Evolutionary conservation across 208 protist genomes (phyloP), one percentile per base, ranked within the genome.

Genomic region (Vickermania ingenoplastis): DNA sequence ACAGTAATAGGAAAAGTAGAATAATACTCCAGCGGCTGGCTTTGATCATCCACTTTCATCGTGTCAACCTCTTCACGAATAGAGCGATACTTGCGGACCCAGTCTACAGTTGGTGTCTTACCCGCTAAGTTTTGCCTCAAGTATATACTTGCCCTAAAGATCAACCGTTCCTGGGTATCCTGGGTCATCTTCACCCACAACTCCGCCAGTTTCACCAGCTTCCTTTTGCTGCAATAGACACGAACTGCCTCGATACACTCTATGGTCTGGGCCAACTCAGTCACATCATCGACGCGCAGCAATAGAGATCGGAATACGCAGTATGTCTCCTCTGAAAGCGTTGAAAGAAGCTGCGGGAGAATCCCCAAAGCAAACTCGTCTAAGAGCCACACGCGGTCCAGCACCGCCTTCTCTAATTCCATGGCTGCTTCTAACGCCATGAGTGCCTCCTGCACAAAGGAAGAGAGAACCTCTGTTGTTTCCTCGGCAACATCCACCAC

Each of bases 131-230:
- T 70, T 52, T 86, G 72, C 25, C 79, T 77, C 41, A 92, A 62
- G 50, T 78, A 91, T 24, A 91, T 78, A 58, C 83, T 86, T 21
- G 81, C 81, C 50, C 81, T 82, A 64, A 92, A 92, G 49, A 91
- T 75, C 11, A 95, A 58, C 17, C 84, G 80, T 63, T 92, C 83
- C 69, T 95, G 89, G 41, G 84, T 75, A 63, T 92, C 85, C 60
- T 92, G 83, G n/a, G 82, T 81, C 81, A 92, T 89, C 61, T 81
- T 75, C 48, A 75, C 70, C 64, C 79, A 80, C 13, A 91, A 57
- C 7, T 69, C 71, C 27, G 75, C 52, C 13, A 91, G 53, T 51
- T 89, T 79, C 25, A 68, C 4, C 62, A 14, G 0, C 36, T 49
- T 25, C 59, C 53, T 31, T 27, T 31, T 36, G 53, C 31, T 59